These are phyloP conservation scores for Entophlyctis luteolus DNA, from an alignment of 192 early-diverging fungal species.

Conservation along the genomic window DNA sequence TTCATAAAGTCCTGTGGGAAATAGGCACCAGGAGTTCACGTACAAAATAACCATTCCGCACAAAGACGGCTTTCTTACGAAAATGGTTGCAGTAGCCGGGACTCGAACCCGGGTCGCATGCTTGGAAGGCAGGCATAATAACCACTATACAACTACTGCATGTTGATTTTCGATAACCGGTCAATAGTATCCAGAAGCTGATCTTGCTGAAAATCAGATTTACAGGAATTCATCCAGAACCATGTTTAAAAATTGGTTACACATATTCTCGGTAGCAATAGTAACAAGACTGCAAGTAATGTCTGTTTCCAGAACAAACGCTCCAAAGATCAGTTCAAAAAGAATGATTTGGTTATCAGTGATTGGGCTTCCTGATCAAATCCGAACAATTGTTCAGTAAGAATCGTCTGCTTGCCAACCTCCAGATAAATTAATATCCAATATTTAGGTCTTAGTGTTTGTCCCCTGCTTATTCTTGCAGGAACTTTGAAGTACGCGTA, in stretches of 20 bases:
- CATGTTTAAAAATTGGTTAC: no score
- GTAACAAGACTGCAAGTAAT: constrained; percentile 29
- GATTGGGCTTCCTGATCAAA: constrained; percentile 44
- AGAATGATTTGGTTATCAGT: constrained; percentile 48
- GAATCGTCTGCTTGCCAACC: constrained; percentile 36
- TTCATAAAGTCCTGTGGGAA: neutral
- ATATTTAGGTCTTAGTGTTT: no score
- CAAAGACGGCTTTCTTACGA: constrained; percentile 15
- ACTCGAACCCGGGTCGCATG: constrained; percentile 8
- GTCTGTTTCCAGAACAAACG: constrained; percentile 26
- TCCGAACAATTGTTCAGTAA: constrained; percentile 30
- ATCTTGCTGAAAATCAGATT: constrained; percentile 16
- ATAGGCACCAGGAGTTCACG: neutral
- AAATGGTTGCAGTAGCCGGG: constrained; percentile 31
- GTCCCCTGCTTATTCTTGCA: no score
- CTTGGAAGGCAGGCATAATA: constrained; percentile 21
- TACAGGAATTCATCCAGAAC: no score
- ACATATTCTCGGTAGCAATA: no score
- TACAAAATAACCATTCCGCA: neutral
- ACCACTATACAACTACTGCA: constrained; percentile 43
- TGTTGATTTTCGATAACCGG: constrained; percentile 11
- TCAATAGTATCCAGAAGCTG: constrained; percentile 31
- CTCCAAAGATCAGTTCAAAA: constrained; percentile 19
- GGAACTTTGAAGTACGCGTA: no score
- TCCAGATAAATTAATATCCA: no score